A percentile compares a stretch with the other conserved stretches of the same genome.
phyloP scores from a whole-genome alignment of 2,329 filamentous ascomycete species.

The Leptoxyphium fumago region DNA sequence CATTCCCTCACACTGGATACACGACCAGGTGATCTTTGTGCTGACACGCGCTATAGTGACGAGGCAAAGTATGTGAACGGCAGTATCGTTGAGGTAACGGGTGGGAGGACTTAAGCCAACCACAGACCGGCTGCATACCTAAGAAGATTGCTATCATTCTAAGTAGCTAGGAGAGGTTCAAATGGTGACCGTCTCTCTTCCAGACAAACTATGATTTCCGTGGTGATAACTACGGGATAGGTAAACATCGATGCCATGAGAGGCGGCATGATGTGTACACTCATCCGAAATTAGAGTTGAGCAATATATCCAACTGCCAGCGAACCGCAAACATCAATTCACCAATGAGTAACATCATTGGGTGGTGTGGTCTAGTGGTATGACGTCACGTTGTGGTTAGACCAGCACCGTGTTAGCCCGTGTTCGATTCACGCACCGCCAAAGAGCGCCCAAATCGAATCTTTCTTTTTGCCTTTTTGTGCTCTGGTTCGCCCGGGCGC shows the following conservation, averaged over 20 bases:
- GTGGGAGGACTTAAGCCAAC: slow-evolving; percentile 14
- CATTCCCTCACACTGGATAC: slow-evolving; percentile 18
- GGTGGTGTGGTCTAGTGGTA: slow-evolving; percentile 8
- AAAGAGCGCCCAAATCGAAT: slow-evolving; percentile 1
- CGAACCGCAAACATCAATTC: too few species aligned
- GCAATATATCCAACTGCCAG: too few species aligned
- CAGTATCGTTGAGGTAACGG: slow-evolving; percentile 34
- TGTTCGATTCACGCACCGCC: slow-evolving; percentile 5
- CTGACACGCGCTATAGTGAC: slow-evolving; percentile 29
- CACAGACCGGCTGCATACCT: too few species aligned
- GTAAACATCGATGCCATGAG: too few species aligned
- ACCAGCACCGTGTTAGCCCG: slow-evolving; percentile 5
- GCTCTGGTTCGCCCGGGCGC: too few species aligned
- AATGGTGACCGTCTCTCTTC: too few species aligned
- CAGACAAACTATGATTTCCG: too few species aligned
- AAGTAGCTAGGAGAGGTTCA: too few species aligned
- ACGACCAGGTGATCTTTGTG: slow-evolving; percentile 30
- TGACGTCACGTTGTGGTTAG: slow-evolving; percentile 6
- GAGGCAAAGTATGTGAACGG: slow-evolving; percentile 34
- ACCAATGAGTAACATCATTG: background rate
- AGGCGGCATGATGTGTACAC: too few species aligned
- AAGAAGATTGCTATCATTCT: too few species aligned
- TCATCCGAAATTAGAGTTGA: too few species aligned
- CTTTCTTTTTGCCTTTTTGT: background rate
- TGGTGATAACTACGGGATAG: too few species aligned